Evolutionary conservation across 169 alveolate genomes (phyloP).

Genomic region (Theileria luwenshuni): DNA sequence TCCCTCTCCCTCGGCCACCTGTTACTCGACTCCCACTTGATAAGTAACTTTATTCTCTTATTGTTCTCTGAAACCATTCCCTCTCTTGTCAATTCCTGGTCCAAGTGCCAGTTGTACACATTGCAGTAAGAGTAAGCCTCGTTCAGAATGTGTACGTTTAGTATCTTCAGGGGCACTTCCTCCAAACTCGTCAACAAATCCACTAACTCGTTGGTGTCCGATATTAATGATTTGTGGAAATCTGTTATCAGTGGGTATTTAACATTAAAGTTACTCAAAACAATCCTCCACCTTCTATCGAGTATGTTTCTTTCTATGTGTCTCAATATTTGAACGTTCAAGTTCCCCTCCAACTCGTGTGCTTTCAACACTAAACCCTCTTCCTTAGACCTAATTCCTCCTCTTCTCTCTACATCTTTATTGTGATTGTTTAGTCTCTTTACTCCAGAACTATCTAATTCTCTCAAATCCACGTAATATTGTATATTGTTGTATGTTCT

Average conservation of each 20-base stretch:
- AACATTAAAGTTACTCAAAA: background rate
- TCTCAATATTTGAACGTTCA: background rate
- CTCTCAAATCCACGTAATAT: background rate
- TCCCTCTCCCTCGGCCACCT: conserved; percentile 35
- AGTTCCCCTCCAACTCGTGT: background rate
- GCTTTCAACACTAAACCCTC: background rate
- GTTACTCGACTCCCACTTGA: conserved; percentile 30
- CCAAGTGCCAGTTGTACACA: conserved; percentile 26
- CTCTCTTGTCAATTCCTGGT: too few relatives aligned
- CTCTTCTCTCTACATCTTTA: background rate
- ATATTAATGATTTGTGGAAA: conserved; percentile 31
- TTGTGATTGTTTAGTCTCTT: background rate
- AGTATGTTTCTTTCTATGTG: background rate
- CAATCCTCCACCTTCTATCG: background rate
- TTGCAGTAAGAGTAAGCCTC: conserved; percentile 37
- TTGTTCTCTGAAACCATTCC: background rate
- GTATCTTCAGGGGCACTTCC: conserved; percentile 45
- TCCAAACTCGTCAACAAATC: conserved; percentile 41
- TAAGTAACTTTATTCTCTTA: background rate
- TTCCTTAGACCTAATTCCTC: background rate
- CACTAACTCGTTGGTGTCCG: conserved; percentile 39
- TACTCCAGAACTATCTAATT: background rate
- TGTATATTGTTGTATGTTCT: background rate
- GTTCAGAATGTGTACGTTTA: conserved; percentile 19
- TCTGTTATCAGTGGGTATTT: conserved; percentile 22